Conservation (phyloP, 306 rosid species). For the Prunus padus region DNA sequence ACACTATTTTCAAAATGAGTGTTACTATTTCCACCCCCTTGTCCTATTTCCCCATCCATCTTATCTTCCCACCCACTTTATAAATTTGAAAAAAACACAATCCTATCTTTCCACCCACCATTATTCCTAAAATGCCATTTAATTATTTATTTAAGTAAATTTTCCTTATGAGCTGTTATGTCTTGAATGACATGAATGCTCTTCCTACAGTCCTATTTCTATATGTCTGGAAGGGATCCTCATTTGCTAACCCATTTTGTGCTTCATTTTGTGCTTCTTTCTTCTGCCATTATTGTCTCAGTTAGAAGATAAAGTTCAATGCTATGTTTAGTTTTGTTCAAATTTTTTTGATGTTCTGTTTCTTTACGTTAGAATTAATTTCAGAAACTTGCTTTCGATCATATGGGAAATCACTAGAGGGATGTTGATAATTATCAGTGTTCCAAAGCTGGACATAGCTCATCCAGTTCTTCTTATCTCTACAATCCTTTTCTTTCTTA, state of each 20-base stretch:
- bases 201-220: slow-evolving; percentile 45
- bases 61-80: too few relatives aligned
- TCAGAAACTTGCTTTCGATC: too few relatives aligned
- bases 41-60: too few relatives aligned
- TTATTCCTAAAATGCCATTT: too few relatives aligned
- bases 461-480: slow-evolving; percentile 92
- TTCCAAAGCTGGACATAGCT: slow-evolving; percentile 94
- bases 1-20: too few relatives aligned
- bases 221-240: slow-evolving; percentile 47
- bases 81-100: too few relatives aligned
- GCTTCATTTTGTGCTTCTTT: too few relatives aligned
- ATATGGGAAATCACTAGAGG: slow-evolving; percentile 8
- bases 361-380: too few relatives aligned
- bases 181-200: slow-evolving; percentile 53
- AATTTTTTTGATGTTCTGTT: not conserved
- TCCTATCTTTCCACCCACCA: too few relatives aligned
- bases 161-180: slow-evolving; percentile 5
- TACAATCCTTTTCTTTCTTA: slow-evolving; percentile 47
- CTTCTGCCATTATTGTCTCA: slow-evolving; percentile 35
- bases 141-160: too few relatives aligned
- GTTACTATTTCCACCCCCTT: too few relatives aligned
- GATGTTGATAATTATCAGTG: slow-evolving; percentile 21
- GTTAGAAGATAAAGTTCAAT: not conserved
- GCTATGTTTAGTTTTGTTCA: not conserved
- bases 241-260: slow-evolving; percentile 32